A percentile compares a stretch with the other conserved stretches of the same genome.
These are phyloP conservation scores for Phytophthora pseudosyringae DNA, from an alignment of 352 stramenopile species.

Conservation along the genomic window DNA sequence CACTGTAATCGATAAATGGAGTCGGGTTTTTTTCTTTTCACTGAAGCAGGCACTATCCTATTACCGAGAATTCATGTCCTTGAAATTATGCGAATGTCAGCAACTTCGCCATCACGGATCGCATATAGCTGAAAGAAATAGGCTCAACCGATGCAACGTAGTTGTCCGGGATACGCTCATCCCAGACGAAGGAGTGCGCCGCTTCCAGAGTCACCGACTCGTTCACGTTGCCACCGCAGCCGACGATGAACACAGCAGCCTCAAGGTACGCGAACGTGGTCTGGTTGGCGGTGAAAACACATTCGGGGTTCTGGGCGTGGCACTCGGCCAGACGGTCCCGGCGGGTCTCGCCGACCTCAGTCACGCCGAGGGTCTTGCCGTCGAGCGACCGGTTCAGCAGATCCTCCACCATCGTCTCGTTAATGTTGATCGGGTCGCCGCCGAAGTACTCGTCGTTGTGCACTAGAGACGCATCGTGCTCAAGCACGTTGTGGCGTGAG, in stretches of 20 bases:
- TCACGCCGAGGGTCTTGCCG: constrained; percentile 24
- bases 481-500: constrained; percentile 46
- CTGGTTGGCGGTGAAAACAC: constrained; percentile 28
- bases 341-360: constrained; percentile 24
- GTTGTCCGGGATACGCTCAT: constrained; percentile 44
- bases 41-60: not conserved
- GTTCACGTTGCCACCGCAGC: constrained; percentile 39
- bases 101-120: constrained; percentile 34
- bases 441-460: constrained; percentile 37
- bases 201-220: constrained; percentile 37
- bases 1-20: not conserved
- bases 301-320: constrained; percentile 39
- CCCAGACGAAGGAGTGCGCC: constrained; percentile 36
- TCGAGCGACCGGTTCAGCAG: constrained; percentile 25
- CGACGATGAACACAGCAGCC: constrained; percentile 37
- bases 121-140: constrained; percentile 33
- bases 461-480: constrained; percentile 55
- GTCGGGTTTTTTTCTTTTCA: not conserved
- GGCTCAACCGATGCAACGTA: constrained; percentile 27
- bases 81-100: constrained; percentile 15
- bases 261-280: constrained; percentile 33
- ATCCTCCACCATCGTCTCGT: constrained; percentile 24
- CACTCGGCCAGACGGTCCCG: constrained; percentile 34
- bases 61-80: not conserved
- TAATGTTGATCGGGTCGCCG: constrained; percentile 27